Base-by-base conservation (phyloP, 345 rosid species). In the Murraya koenigii region DNA sequence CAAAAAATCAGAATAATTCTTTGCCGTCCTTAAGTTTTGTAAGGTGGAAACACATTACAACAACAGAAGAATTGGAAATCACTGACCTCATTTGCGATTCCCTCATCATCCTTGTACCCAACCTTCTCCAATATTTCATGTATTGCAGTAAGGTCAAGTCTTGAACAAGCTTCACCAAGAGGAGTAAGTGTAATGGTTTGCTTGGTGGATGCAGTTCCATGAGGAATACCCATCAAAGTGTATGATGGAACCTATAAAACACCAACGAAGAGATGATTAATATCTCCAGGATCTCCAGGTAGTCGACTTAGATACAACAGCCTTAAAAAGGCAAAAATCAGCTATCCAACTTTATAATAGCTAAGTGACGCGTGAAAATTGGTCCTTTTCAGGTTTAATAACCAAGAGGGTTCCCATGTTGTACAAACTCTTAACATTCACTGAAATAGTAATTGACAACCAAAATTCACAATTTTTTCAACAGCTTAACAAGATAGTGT, bases 41-140 rank as follows among this genome's bases (percentile, higher is more conserved):
- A 30, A 38, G 28, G 71, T n/a, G 32, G 32, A n/a, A 75, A 58
- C 44, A 41, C 26, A 41, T 56, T 32, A 47, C 44, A 79, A n/a
- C 22, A 69, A 82, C 20, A 30, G 30, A 20, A n/a, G 38, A 23
- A n/a, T 22, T 25, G n/a, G 77, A 39, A 49, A 74, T 28, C 32
- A 69, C 83, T 79, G 39, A 91, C 97, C 93, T 91, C 97, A 87
- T 88, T 91, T 76, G 96, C 96, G 54, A 87, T 77, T 19, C 96
- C 97, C 62, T 91, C 96, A 44, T 93, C 97, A 44, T 93, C 96
- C 81, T 88, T 90, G 85, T 93, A 93, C 70, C 97, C 97, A 36
- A 76, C 52, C 81, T 89, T 90, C 71, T 91, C 96, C 19, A 93
- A 87, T 76, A 93, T 85, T 81, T 90, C 94, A 81, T 91, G 93